A percentile compares a stretch with the other conserved stretches of the same genome.
These are phyloP conservation scores for Porphyra umbilicalis DNA, from an alignment of 31 red algal genomes.

Conservation along the genomic window DNA sequence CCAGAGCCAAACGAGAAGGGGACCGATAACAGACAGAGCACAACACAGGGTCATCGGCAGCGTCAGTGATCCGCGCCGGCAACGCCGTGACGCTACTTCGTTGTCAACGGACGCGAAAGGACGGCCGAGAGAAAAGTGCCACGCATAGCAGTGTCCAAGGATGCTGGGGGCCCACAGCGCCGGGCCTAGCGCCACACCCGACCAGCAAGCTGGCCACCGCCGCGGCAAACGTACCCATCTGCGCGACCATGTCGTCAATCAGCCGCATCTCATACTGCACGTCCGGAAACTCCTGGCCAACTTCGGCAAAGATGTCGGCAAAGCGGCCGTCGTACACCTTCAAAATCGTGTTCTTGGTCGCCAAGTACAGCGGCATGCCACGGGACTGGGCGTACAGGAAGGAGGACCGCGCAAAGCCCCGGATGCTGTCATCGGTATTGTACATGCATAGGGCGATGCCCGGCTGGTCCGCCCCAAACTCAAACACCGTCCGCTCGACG, in stretches of 20 bases:
- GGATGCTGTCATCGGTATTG: constrained; percentile 79
- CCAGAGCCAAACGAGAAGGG: too few relatives aligned
- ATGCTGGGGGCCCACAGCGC: too few relatives aligned
- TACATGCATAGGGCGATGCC: constrained; percentile 90
- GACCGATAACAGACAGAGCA: too few relatives aligned
- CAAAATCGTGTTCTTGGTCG: constrained; percentile 90
- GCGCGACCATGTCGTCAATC: constrained; percentile 94
- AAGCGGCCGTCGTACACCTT: constrained; percentile 83
- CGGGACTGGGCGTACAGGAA: constrained; percentile 74
- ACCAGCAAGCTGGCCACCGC: not conserved
- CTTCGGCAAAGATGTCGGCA: constrained; percentile 57
- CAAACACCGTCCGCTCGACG: constrained; percentile 46
- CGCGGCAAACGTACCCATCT: constrained; percentile 22
- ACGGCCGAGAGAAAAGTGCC: too few relatives aligned
- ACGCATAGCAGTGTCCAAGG: too few relatives aligned
- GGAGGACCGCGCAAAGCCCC: constrained; percentile 67
- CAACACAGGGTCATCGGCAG: too few relatives aligned
- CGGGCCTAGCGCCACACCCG: too few relatives aligned
- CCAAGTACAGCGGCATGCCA: constrained; percentile 64
- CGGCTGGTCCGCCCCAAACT: constrained; percentile 53
- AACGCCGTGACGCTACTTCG: too few relatives aligned
- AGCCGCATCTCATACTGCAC: constrained; percentile 84
- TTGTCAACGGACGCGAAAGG: too few relatives aligned
- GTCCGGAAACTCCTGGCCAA: constrained; percentile 35
- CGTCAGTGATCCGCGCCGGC: too few relatives aligned